Evolutionary conservation across 805 yeast genomes (phyloP).

Genomic region (Kurtzmaniella fragi): DNA sequence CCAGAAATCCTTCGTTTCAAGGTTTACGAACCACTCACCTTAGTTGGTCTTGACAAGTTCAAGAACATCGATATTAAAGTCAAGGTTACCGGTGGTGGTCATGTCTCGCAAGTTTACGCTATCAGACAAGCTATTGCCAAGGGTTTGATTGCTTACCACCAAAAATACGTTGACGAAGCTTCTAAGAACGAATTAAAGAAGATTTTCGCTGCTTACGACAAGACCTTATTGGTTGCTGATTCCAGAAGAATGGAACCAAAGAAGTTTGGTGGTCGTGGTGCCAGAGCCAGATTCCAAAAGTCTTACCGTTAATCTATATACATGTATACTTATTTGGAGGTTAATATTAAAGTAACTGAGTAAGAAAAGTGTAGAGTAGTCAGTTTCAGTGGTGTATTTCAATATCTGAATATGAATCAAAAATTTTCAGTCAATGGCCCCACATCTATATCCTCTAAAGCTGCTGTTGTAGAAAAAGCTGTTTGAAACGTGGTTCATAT

Average conservation of each 20-base stretch:
- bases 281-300: constrained; percentile 99
- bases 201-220: constrained; percentile 96
- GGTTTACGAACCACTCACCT: constrained; percentile 98
- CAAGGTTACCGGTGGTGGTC: constrained; percentile 99
- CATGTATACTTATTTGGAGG: constrained; percentile 8
- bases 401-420: too few relatives aligned
- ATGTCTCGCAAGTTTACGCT: constrained; percentile 99
- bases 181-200: constrained; percentile 99
- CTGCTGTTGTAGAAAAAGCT: too few relatives aligned
- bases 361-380: neutral
- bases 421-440: too few relatives aligned
- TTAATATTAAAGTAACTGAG: constrained; percentile 1
- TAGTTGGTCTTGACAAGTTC: constrained; percentile 98
- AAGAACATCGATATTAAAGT: constrained; percentile 98
- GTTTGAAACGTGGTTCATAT: too few relatives aligned
- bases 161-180: constrained; percentile 98
- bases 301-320: constrained; percentile 86
- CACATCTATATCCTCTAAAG: too few relatives aligned
- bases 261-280: constrained; percentile 99
- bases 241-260: constrained; percentile 99
- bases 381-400: too few relatives aligned
- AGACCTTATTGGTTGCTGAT: constrained; percentile 98
- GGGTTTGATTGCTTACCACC: constrained; percentile 99
- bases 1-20: constrained; percentile 99
- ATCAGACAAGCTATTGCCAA: constrained; percentile 99